Conservation (phyloP, 208 protist genomes). For the Angomonas desouzai region DNA sequence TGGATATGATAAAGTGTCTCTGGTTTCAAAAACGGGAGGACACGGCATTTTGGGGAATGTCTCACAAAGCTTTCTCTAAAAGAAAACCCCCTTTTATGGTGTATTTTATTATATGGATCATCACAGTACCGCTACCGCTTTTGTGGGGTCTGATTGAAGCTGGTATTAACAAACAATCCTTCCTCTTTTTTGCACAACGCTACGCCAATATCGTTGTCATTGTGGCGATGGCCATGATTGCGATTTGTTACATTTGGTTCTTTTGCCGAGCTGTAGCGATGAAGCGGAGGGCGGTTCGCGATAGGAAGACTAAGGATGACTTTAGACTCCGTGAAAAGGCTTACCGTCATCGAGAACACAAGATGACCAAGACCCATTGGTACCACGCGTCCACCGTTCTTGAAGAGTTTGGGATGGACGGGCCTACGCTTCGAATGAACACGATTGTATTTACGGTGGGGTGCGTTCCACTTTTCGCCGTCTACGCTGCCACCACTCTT, state of each 20-base stretch:
- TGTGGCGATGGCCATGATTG: conserved; percentile 41
- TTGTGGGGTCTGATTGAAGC: conserved; percentile 74
- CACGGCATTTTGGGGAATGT: conserved; percentile 73
- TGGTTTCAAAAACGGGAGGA: conserved; percentile 61
- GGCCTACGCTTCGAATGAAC: conserved; percentile 63
- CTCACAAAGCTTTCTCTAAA: conserved; percentile 41
- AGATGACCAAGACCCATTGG: conserved; percentile 74
- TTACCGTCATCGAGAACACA: conserved; percentile 33
- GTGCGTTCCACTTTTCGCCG: conserved; percentile 64
- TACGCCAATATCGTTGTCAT: conserved; percentile 72
- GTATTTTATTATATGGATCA: conserved; percentile 61
- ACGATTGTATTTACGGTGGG: conserved; percentile 74
- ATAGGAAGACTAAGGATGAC: conserved; percentile 52
- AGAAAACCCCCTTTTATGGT: conserved; percentile 70
- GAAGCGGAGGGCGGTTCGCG: conserved; percentile 47
- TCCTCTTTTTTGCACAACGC: conserved; percentile 62
- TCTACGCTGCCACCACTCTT: conserved; percentile 58
- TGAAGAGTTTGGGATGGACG: conserved; percentile 86
- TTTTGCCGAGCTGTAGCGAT: conserved; percentile 61
- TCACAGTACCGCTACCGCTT: conserved; percentile 63
- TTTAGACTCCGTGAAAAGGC: conserved; percentile 55
- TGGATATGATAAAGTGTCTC: conserved; percentile 71
- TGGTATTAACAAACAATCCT: conserved; percentile 37
- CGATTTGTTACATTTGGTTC: conserved; percentile 80
- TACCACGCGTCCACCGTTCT: conserved; percentile 76